Base-by-base conservation (phyloP, 2,329 filamentous ascomycete genomes). In the Ascochyta clinopodiicola region DNA sequence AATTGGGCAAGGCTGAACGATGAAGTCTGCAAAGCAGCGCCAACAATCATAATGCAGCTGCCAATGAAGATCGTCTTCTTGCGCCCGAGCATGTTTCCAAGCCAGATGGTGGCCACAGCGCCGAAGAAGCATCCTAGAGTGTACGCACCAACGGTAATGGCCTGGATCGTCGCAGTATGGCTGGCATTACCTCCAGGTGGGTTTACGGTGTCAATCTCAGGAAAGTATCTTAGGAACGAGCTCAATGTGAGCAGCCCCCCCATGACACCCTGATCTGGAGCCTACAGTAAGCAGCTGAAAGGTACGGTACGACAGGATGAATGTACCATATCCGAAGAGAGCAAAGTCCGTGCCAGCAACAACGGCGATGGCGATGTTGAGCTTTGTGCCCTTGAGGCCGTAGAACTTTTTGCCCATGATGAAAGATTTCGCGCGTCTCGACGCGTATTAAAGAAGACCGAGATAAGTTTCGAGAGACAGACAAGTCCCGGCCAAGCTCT, bases 331-430 rank as follows among this genome's bases (percentile, higher is more conserved):
- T 39, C 84, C 84, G 60, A 86, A 82, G 10, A 81, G 75, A 60
- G 90, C 78, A 70, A 91, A 91, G 74, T 91, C 88, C 44, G 87
- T 84, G 67, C 88, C 89, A 54, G 89, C 89, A 66, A 91, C 83
- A n/a, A 86, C 77, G 59, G 86, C 86, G 63, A 92, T 85, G 49
- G 88, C 88, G 82, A 78, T 88, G 43, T 76, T 90, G 61, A 91
- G 84, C 73, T 77, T 75, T 31, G 82, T 78, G 78, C 89, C 89
- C 51, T 81, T 81, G 58, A 91, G 82, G 73, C 89, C 88, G 64
- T 89, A 85, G 68, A 83, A 90, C 55, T 75, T 78, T 55, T 68
- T 67, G 47, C 46, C 46, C 52, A 56, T 56, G 13, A 17, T 51
- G 46, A 35, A 22, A 43, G 5, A 19, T 21, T 40, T 24, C 27